Evolutionary conservation across 148 eudicot species (phyloP), one percentile per base, ranked within the genome.

Genomic region (Fagopyrum homotropicum): DNA sequence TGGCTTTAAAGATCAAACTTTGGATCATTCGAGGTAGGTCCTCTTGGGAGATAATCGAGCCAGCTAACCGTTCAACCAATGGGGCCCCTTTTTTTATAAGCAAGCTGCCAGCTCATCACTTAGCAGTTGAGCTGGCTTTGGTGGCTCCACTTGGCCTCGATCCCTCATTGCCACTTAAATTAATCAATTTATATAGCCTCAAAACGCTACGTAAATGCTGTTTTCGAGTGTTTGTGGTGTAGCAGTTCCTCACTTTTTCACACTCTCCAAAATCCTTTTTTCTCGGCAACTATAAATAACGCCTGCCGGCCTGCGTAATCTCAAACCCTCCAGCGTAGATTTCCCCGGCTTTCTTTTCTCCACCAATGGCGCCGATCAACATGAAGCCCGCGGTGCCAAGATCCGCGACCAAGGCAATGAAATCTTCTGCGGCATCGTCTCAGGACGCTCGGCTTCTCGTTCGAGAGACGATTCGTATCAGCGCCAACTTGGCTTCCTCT

Each of bases 381-480:
- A 75, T 90, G n/a, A 87, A 91, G 17, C 86, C 75, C 10, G 79
- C 87, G 0, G 40, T 85, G 4, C 72, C 73, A 55, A 73, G 72
- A 47, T 69, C 87, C 5, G 29, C 85, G 4, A 50, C 86, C 0
- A 86, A 89, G 72, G 19, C 66, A 35, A 59, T 59, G 66, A 59
- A 11, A 35, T 10, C 52, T 12, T 49, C 40, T 4, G 76, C 89
- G 75, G 82, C 84, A 43, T 73, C 90, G 0, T 79, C 90, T 0
- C 82, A 81, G 6, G 98, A 92, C 45, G 84, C 91, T 9, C 87
- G 84, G 10, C 83, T 88, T 8, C 87, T 95, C 12, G 89, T 84
- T 0, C 80, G 96, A 1, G 97, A 95, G 81, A 87, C 97, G 6
- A 84, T 92, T 4, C 90, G 97, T 26, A 89, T 90, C 77, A 85